phyloP scores from a whole-genome alignment of 1,284 basidiomycete genomes.

The Coniferiporia sulphurascens region DNA sequence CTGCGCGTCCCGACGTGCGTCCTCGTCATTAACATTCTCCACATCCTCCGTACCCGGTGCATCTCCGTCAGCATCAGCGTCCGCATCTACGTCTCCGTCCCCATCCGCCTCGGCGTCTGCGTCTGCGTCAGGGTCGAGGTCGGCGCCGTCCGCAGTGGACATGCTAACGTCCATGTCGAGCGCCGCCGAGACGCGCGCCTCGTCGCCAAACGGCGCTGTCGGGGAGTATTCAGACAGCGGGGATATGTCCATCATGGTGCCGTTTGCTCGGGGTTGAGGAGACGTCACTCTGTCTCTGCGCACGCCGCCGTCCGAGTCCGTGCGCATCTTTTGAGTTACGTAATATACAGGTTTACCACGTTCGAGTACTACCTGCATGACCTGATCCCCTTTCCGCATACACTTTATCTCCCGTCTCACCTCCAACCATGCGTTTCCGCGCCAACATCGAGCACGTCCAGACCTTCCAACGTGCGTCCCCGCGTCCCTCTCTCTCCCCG shows the following conservation, averaged over 20 bases:
- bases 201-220: background rate
- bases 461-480: slow-evolving; percentile 51
- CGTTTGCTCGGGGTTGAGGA: too few species aligned
- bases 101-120: background rate
- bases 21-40: background rate
- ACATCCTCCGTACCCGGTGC: background rate
- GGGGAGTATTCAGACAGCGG: background rate
- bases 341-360: too few species aligned
- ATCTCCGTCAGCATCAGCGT: background rate
- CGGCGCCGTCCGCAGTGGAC: slow-evolving; percentile 6
- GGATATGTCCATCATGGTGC: background rate
- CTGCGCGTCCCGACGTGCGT: background rate
- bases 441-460: slow-evolving; percentile 56
- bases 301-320: too few species aligned
- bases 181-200: background rate
- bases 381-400: too few species aligned
- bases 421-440: slow-evolving; percentile 60
- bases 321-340: too few species aligned
- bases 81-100: background rate
- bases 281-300: too few species aligned
- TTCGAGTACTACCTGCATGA: too few species aligned
- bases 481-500: too few species aligned
- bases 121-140: background rate
- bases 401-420: background rate
- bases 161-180: slow-evolving; percentile 9